Conservation (phyloP, 805 yeast species). For the Deakozyma indianensis region DNA sequence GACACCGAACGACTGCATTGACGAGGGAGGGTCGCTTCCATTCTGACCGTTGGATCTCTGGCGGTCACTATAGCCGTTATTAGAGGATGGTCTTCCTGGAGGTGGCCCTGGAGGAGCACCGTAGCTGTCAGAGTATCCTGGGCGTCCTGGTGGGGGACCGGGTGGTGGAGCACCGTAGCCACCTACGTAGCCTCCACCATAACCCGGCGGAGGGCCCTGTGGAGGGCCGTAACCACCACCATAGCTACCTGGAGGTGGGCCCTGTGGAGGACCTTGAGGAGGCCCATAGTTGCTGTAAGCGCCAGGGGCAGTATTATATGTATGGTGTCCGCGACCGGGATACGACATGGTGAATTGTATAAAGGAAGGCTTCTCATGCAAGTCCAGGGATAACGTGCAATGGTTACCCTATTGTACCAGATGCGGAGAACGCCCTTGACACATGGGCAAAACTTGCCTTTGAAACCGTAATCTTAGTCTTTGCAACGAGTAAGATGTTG, state of each 20-base stretch:
- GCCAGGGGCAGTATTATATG: neutral
- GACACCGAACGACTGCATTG: constrained; percentile 20
- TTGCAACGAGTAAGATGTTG: neutral
- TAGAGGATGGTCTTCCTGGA: neutral
- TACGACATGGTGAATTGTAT: neutral
- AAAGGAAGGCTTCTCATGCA: neutral
- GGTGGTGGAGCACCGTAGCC: neutral
- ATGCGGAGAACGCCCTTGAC: neutral
- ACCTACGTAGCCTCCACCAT: neutral
- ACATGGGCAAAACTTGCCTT: neutral
- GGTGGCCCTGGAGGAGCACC: neutral
- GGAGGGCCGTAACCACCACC: neutral
- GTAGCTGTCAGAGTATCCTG: neutral
- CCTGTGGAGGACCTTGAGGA: neutral
- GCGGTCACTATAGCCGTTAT: neutral
- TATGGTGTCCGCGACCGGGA: neutral
- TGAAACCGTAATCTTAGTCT: neutral
- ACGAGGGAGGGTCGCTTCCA: constrained; percentile 20
- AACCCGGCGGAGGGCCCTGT: neutral
- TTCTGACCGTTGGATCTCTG: constrained; percentile 1
- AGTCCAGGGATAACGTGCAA: neutral
- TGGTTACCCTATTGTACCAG: neutral
- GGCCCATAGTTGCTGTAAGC: neutral
- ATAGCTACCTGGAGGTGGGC: neutral
- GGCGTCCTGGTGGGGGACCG: neutral